Evolutionary conservation across 257 asterid genomes (phyloP).

Genomic region (Solanum virginianum): DNA sequence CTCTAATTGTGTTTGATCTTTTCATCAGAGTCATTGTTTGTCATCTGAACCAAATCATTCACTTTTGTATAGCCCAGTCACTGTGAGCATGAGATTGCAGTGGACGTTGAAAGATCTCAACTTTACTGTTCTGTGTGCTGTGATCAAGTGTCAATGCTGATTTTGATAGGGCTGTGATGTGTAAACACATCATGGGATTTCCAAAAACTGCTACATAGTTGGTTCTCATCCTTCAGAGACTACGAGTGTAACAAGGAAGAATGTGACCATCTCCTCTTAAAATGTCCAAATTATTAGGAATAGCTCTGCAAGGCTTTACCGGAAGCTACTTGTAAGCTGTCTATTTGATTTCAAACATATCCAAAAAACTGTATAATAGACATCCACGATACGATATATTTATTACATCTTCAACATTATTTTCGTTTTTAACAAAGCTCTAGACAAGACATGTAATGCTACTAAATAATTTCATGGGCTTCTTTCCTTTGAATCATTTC

Average conservation of each 20-base stretch:
- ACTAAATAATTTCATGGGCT: no score
- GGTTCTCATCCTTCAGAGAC: no score
- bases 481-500: no score
- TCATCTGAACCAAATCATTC: neutral
- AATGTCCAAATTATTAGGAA: neutral
- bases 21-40: neutral
- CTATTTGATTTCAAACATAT: neutral
- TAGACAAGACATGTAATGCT: no score
- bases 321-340: neutral
- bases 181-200: neutral
- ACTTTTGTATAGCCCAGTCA: neutral
- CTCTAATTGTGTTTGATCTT: neutral
- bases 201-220: no score
- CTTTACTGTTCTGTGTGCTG: neutral
- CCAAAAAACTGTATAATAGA: neutral
- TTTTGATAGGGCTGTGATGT: neutral
- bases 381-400: neutral
- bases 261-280: neutral
- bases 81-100: neutral
- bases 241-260: neutral
- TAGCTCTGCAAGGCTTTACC: neutral
- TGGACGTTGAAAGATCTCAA: neutral
- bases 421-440: no score
- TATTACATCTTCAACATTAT: neutral
- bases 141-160: neutral